A percentile compares a stretch with the other conserved stretches of the same genome.
These are phyloP conservation scores for Cucumis sativus DNA, from an alignment of 306 rosid genomes.

Conservation along the genomic window DNA sequence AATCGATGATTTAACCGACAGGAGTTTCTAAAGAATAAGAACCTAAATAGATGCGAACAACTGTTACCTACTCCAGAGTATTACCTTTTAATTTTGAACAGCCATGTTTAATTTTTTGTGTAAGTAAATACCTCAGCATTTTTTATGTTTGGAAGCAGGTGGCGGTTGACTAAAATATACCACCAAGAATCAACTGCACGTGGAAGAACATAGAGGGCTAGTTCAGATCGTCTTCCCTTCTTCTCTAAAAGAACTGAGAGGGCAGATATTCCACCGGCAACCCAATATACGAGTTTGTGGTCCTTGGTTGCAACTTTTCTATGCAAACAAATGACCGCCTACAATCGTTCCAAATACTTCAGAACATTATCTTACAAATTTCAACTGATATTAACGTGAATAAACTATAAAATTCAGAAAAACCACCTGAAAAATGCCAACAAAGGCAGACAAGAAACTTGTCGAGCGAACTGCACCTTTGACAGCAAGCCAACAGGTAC, in stretches of 20 bases:
- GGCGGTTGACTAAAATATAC: conserved; percentile 86
- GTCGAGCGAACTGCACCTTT: conserved; percentile 80
- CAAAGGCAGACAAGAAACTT: conserved; percentile 83
- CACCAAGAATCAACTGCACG: conserved; percentile 88
- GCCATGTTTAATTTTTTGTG: not conserved
- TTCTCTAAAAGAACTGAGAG: conserved; percentile 84
- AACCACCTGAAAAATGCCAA: conserved; percentile 81
- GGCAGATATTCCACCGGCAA: conserved; percentile 75
- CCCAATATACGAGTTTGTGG: conserved; percentile 89
- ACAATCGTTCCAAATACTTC: conserved; percentile 24
- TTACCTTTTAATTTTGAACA: not conserved
- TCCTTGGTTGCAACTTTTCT: conserved; percentile 74
- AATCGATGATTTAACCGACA: too few relatives aligned
- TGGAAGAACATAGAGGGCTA: conserved; percentile 95
- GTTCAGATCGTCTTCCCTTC: conserved; percentile 85
- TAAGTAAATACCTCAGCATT: conserved; percentile 70
- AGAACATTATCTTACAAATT: conserved; percentile 14
- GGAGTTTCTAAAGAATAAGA: not conserved
- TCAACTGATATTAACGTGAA: not conserved
- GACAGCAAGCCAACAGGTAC: conserved; percentile 63
- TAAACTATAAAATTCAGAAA: conserved; percentile 2
- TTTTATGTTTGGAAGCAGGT: conserved; percentile 68
- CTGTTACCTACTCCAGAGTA: not conserved
- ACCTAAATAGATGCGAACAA: not conserved
- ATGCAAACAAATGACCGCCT: conserved; percentile 82